A percentile compares a stretch with the other conserved stretches of the same genome.
phyloP scores from a whole-genome alignment of 257 asterid genomes.

The Solanum megistacrolobum region DNA sequence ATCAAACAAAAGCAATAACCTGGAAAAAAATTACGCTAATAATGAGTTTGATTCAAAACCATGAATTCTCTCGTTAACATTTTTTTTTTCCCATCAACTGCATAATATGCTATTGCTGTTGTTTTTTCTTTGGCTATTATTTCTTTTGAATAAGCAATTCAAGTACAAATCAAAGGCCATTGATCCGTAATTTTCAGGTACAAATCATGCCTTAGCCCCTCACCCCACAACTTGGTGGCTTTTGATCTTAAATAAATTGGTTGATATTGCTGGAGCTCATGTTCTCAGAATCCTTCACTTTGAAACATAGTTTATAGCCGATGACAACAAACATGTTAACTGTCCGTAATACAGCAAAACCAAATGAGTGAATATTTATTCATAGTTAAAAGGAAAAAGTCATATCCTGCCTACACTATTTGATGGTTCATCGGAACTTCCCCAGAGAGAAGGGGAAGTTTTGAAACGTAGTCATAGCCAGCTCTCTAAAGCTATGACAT shows the following conservation, averaged over 20 bases:
- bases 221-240: not conserved
- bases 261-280: not conserved
- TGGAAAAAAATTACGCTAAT: not conserved
- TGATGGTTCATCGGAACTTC: not conserved
- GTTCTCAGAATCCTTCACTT: not conserved
- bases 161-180: not conserved
- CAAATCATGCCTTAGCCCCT: not conserved
- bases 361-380: not conserved
- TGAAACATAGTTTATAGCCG: not conserved
- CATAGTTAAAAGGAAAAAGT: not conserved
- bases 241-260: not conserved
- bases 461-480: not conserved
- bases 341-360: not conserved
- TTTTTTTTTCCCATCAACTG: not conserved
- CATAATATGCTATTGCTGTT: not conserved
- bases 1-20: not conserved
- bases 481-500: not conserved
- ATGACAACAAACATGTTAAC: not conserved
- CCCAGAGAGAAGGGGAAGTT: not conserved
- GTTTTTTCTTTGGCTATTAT: not conserved
- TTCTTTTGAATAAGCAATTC: not conserved
- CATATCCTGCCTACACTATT: not conserved
- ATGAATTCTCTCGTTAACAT: not conserved
- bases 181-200: not conserved
- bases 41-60: not conserved